Evolutionary conservation across 2,329 filamentous ascomycete species (phyloP).

Genomic region (Colletotrichum godetiae): DNA sequence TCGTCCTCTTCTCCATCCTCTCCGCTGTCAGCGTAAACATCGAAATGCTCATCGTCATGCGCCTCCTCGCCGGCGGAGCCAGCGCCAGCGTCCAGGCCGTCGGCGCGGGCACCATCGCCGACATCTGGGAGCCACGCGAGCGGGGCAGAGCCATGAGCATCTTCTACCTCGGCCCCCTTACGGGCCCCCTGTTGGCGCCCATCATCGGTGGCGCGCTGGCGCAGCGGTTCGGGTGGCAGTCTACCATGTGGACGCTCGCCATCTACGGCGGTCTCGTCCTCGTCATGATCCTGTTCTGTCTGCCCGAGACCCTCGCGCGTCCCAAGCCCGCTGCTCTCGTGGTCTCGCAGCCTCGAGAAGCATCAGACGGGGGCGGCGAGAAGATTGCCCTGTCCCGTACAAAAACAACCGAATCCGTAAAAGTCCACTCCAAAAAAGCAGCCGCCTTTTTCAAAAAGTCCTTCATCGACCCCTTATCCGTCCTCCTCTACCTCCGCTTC

Average conservation of each 20-base stretch:
- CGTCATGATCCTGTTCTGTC: constrained; percentile 66
- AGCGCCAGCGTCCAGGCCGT: constrained; percentile 86
- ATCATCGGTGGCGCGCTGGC: constrained; percentile 82
- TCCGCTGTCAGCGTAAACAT: constrained; percentile 77
- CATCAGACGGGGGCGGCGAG: constrained; percentile 2
- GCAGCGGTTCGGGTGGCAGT: constrained; percentile 77
- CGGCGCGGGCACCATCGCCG: constrained; percentile 84
- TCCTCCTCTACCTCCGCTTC: constrained; percentile 78
- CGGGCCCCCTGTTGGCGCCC: constrained; percentile 79
- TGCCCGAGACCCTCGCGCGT: constrained; percentile 73
- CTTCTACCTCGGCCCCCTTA: constrained; percentile 83
- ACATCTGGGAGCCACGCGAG: constrained; percentile 80
- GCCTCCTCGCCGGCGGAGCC: constrained; percentile 79
- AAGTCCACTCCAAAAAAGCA: constrained; percentile 64
- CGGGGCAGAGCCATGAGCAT: constrained; percentile 83
- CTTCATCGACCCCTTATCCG: constrained; percentile 78
- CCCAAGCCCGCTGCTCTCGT: constrained; percentile 37
- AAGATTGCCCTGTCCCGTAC: constrained; percentile 56
- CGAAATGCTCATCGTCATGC: constrained; percentile 81
- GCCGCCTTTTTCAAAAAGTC: constrained; percentile 66
- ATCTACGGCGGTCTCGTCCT: constrained; percentile 74
- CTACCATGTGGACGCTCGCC: constrained; percentile 81
- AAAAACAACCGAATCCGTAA: constrained; percentile 71
- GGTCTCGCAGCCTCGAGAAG: constrained; percentile 19
- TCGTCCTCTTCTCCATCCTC: constrained; percentile 76